Evolutionary conservation across 2,329 filamentous ascomycete genomes (phyloP).

Genomic region (Drechslerella stenobrocha): DNA sequence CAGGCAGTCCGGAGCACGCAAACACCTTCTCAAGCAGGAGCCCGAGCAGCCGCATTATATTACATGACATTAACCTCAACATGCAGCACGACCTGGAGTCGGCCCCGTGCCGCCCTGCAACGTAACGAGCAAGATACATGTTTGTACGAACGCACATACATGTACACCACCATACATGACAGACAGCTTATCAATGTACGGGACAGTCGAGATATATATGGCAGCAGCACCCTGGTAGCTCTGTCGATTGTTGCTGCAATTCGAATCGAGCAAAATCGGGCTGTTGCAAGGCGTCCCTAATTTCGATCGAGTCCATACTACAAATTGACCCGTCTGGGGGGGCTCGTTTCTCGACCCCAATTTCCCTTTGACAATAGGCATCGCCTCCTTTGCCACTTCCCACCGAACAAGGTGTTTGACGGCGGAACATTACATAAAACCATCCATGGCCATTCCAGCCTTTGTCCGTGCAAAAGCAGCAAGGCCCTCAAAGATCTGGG

Average conservation of each 20-base stretch:
- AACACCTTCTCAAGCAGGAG: slow-evolving; percentile 15
- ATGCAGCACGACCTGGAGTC: slow-evolving; percentile 9
- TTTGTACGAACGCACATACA: neutral
- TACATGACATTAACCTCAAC: too few relatives aligned
- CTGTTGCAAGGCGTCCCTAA: slow-evolving; percentile 36
- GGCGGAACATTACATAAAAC: slow-evolving; percentile 5
- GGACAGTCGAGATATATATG: neutral
- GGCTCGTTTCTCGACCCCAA: slow-evolving; percentile 30
- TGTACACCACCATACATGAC: neutral
- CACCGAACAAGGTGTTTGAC: slow-evolving; percentile 28
- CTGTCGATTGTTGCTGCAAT: neutral
- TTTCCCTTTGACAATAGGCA: slow-evolving; percentile 40
- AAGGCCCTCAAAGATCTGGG: neutral
- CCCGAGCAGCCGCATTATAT: too few relatives aligned
- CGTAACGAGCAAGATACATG: neutral
- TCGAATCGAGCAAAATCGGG: slow-evolving; percentile 14
- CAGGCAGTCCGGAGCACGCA: slow-evolving; percentile 15
- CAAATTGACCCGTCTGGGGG: slow-evolving; percentile 6
- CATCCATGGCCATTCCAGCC: neutral
- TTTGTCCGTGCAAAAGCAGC: slow-evolving; percentile 11
- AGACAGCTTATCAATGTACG: slow-evolving; percentile 1
- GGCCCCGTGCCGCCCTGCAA: neutral
- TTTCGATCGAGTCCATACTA: slow-evolving; percentile 4
- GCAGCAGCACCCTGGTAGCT: neutral
- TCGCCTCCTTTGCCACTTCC: slow-evolving; percentile 47